Percentiles rank a stretch among this genome's conserved stretches.
phyloP scores from a whole-genome alignment of 768 basidiomycete genomes.

The Strobilomyces dryophilus region DNA sequence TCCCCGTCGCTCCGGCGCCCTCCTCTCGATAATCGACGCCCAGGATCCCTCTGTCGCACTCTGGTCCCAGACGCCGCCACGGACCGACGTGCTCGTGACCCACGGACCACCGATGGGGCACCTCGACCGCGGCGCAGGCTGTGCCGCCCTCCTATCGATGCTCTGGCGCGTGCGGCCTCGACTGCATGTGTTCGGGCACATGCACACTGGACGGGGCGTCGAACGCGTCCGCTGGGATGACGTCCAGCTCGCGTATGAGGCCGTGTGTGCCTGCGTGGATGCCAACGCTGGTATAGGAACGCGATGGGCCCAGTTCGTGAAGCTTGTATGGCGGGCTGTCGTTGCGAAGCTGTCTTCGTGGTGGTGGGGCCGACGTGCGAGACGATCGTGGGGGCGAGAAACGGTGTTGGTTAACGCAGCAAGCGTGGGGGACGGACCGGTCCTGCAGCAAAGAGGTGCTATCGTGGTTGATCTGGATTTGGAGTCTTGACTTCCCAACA shows the following conservation, averaged over 20 bases:
- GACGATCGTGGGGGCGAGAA: slow-evolving; percentile 8
- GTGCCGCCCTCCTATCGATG: slow-evolving; percentile 29
- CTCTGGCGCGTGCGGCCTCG: slow-evolving; percentile 34
- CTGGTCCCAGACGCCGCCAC: slow-evolving; percentile 30
- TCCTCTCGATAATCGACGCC: neutral
- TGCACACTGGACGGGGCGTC: slow-evolving; percentile 36
- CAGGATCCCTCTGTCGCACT: slow-evolving; percentile 3
- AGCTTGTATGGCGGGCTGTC: slow-evolving; percentile 10
- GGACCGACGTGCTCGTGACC: slow-evolving; percentile 39
- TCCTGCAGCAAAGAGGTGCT: slow-evolving; percentile 15
- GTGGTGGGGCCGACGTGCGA: slow-evolving; percentile 9
- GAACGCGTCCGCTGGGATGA: slow-evolving; percentile 31
- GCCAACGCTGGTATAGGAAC: slow-evolving; percentile 6
- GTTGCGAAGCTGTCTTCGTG: neutral
- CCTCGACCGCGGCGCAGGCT: slow-evolving; percentile 31
- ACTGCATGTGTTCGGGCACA: slow-evolving; percentile 42
- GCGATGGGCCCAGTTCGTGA: slow-evolving; percentile 12
- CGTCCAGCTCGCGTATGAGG: slow-evolving; percentile 29
- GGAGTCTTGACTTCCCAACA: too few relatives aligned
- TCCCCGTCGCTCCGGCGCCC: neutral
- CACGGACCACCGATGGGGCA: slow-evolving; percentile 40
- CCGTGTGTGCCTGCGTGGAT: slow-evolving; percentile 16
- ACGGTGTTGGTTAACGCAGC: slow-evolving; percentile 34
- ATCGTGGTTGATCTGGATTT: slow-evolving; percentile 26
- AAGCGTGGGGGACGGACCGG: slow-evolving; percentile 19